Conservation (phyloP, 2,329 filamentous ascomycete genomes). For the Trichoderma koningiopsis region DNA sequence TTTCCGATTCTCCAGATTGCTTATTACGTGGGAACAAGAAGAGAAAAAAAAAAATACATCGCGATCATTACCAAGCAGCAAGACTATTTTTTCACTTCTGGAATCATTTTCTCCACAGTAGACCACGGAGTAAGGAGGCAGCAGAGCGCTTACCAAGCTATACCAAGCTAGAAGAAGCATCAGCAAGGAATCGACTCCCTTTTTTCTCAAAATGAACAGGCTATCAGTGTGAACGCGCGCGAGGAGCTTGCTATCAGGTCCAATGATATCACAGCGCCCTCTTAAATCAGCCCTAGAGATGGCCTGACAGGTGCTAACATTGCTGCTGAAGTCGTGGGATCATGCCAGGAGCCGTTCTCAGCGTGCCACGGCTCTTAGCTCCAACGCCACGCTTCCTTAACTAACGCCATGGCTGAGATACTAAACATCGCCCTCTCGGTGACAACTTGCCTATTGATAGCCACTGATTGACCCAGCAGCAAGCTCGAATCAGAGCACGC, state of each 20-base stretch:
- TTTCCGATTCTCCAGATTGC: constrained; percentile 6
- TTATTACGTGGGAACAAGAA: background rate
- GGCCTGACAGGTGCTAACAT: background rate
- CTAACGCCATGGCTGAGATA: background rate
- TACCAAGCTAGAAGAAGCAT: background rate
- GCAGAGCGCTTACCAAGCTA: constrained; percentile 7
- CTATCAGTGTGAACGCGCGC: background rate
- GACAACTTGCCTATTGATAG: background rate
- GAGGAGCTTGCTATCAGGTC: constrained; percentile 1
- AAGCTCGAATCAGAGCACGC: constrained; percentile 1
- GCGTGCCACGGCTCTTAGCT: constrained; percentile 11
- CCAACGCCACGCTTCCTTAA: constrained; percentile 9
- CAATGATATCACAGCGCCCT: constrained; percentile 13
- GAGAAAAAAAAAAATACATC: background rate
- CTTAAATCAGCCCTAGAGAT: constrained; percentile 18
- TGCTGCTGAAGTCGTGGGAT: background rate
- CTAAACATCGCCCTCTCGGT: background rate
- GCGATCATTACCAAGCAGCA: background rate
- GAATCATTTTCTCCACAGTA: background rate
- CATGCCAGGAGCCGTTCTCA: constrained; percentile 5
- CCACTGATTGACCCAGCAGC: background rate
- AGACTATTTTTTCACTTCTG: background rate
- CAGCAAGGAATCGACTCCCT: background rate
- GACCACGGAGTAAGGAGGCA: background rate
- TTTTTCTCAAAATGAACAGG: background rate